Base-by-base conservation (phyloP, 2,329 filamentous ascomycete genomes). In the Claviceps citrina region DNA sequence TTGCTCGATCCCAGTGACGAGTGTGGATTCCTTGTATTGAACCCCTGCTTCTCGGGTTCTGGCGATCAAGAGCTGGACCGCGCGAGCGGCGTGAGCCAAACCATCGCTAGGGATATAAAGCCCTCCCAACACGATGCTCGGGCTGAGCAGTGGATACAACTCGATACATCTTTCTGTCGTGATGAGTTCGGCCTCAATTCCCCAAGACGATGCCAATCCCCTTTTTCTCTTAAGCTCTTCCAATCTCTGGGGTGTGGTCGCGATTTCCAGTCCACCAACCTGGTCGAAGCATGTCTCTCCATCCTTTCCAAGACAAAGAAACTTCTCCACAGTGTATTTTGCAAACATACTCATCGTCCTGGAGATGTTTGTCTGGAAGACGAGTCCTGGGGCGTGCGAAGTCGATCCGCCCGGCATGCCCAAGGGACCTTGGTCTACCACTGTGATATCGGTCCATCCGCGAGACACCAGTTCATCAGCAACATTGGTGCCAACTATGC, bases 371-470 rank as follows among this genome's bases (percentile, higher is more conserved):
- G 71, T 78, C 51, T 79, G 74, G 48, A 77, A 79, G 0, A 79
- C 74, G 3, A 79, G 63, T 0, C 75, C 75, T 0, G 75, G 75
- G 4, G 75, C 75, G 46, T 79, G 75, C 6, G 74, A 78, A 6
- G 76, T 78, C 22, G 76, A 79, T 33, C 75, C 75, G 20, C 76
- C 75, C 0, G 75, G 75, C 65, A 78, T 70, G 43, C 63, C 58
- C 46, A 79, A 53, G 3, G 75, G 75, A 0, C 75, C 75, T 54
- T 79, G 75, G 46, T 79, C 75, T 45, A 79, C 58, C 37, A 79
- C 74, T 15, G 74, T 78, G 53, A 79, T 74, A 53, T 78, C 57
- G 40, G 54, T 67, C 73, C 75, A 79, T 61, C 76, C 76, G 49
- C 72, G 67, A 19, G 64, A 63, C 47, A 74, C 64, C 49, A 79